Evolutionary conservation across 805 yeast genomes (phyloP).

Genomic region (Hanseniaspora hatyaiensis): DNA sequence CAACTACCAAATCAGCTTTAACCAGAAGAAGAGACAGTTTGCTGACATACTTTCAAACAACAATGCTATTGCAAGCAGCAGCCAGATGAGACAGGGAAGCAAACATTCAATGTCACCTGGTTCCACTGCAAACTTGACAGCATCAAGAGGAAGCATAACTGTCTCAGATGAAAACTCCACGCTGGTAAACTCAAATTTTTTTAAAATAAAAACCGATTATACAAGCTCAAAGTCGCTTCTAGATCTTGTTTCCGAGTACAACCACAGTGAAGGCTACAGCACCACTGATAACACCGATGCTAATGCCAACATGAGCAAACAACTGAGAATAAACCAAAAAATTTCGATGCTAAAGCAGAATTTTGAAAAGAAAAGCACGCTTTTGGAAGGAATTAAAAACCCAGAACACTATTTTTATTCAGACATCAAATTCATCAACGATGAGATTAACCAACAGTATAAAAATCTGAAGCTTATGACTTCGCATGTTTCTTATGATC

Average conservation of each 20-base stretch:
- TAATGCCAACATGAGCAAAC: slow-evolving; percentile 3
- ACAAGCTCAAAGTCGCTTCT: neutral
- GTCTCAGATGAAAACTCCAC: neutral
- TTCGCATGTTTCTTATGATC: neutral
- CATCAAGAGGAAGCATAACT: neutral
- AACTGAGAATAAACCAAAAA: slow-evolving; percentile 12
- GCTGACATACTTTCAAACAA: neutral
- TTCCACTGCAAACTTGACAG: neutral
- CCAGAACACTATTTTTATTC: slow-evolving; percentile 10
- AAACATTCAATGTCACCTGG: slow-evolving; percentile 5
- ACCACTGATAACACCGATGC: too few relatives aligned
- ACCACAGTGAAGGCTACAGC: neutral
- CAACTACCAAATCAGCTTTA: slow-evolving; percentile 13
- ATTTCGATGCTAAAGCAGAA: slow-evolving; percentile 1
- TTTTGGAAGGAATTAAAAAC: neutral
- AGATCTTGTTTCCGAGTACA: neutral
- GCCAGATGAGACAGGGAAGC: neutral
- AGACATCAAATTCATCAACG: slow-evolving; percentile 9
- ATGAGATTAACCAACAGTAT: slow-evolving; percentile 11
- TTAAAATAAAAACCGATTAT: neutral
- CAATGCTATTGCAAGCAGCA: neutral
- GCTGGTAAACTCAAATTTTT: neutral
- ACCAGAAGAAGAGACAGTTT: neutral
- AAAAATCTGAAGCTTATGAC: neutral
- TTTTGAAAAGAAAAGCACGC: neutral